Conservation (phyloP, 176 grass and related monocot genomes). For the Oryza nivara region DNA sequence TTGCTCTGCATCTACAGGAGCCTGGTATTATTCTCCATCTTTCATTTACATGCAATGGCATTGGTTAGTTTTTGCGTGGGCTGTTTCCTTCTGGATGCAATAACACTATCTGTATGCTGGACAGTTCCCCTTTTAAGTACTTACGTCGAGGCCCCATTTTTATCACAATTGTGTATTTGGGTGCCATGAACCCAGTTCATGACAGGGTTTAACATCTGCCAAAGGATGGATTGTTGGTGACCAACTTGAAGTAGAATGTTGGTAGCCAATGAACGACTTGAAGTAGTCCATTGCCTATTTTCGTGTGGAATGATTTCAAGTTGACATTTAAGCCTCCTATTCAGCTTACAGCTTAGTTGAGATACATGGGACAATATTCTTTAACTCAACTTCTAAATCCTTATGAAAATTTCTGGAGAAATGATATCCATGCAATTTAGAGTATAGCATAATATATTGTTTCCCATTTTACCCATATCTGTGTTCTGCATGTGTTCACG, state of each 20-base stretch:
- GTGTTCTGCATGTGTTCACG: not conserved
- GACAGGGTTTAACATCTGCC: not conserved
- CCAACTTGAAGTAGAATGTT: not conserved
- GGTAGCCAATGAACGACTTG: not conserved
- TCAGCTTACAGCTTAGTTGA: too few species aligned
- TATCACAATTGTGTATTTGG: conserved; percentile 1
- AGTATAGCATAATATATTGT: not conserved
- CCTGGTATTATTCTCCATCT: conserved; percentile 59
- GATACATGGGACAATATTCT: not conserved
- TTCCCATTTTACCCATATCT: not conserved
- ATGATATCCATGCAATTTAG: not conserved
- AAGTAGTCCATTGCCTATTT: too few species aligned
- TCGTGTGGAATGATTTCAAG: too few species aligned
- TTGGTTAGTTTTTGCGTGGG: not conserved
- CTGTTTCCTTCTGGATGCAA: conserved; percentile 5
- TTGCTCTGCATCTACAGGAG: conserved; percentile 79
- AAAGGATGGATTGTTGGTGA: not conserved
- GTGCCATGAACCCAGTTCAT: not conserved
- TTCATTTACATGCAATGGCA: not conserved
- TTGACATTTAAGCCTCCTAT: too few species aligned
- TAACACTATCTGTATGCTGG: not conserved
- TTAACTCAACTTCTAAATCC: not conserved
- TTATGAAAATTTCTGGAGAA: not conserved
- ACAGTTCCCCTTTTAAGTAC: conserved; percentile 3
- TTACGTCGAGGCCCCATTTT: not conserved